Percentiles rank a stretch among this genome's conserved stretches.
Conservation (phyloP, 129 eudicot genomes). For the Lactuca saligna region DNA sequence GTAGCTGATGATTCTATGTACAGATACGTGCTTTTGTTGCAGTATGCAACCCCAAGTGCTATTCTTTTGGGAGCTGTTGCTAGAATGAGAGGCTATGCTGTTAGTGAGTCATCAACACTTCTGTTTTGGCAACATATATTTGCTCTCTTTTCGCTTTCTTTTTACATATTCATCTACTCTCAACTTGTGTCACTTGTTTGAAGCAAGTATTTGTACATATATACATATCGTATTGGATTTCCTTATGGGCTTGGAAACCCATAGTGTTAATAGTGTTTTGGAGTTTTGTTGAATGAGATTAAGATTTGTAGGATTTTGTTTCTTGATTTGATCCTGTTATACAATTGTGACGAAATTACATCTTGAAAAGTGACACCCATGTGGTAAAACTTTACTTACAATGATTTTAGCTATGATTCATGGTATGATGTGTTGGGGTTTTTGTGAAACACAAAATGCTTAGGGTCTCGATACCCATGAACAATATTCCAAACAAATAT, state of each 20-base stretch:
- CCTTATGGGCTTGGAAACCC: too few relatives aligned
- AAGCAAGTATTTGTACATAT: neutral
- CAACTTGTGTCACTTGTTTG: conserved; percentile 17
- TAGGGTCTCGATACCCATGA: too few relatives aligned
- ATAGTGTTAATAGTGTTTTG: neutral
- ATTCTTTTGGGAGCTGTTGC: conserved; percentile 60
- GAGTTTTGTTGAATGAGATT: neutral
- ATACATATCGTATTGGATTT: neutral
- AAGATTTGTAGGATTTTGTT: conserved; percentile 1
- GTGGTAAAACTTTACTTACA: conserved; percentile 5
- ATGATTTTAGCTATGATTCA: conserved; percentile 6
- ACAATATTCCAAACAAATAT: too few relatives aligned
- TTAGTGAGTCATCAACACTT: conserved; percentile 46
- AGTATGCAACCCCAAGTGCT: conserved; percentile 50
- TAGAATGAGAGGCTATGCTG: conserved; percentile 57
- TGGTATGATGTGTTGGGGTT: conserved; percentile 1
- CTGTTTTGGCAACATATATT: conserved; percentile 56
- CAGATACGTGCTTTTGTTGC: conserved; percentile 46
- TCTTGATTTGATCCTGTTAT: neutral
- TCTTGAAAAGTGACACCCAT: neutral
- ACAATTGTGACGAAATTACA: neutral
- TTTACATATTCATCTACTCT: conserved; percentile 36
- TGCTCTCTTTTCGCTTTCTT: conserved; percentile 39
- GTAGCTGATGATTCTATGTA: conserved; percentile 43
- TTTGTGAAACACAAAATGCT: too few relatives aligned